phyloP scores from a whole-genome alignment of 176 grass and related monocot species.

The Eleusine indica region DNA sequence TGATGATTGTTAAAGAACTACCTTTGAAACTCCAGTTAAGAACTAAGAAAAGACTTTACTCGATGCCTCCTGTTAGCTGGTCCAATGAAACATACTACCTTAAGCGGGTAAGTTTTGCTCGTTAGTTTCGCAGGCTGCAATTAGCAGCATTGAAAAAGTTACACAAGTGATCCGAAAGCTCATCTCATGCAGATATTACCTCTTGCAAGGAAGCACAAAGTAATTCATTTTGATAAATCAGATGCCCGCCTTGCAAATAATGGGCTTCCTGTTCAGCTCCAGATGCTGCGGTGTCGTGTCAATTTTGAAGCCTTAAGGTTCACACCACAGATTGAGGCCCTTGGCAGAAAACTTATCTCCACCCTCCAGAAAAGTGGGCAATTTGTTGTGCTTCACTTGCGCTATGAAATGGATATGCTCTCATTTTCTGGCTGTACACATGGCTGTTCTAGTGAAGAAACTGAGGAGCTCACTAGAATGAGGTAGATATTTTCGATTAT shows the following conservation, averaged over 20 bases:
- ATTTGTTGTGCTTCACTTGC: conserved; percentile 95
- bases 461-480: conserved; percentile 83
- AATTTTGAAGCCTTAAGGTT: conserved; percentile 92
- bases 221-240: conserved; percentile 90
- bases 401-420: conserved; percentile 99
- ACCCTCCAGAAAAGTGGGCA: conserved; percentile 60
- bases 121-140: background rate
- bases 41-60: conserved; percentile 58
- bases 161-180: conserved; percentile 27
- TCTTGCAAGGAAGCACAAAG: conserved; percentile 90
- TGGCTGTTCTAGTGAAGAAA: conserved; percentile 75
- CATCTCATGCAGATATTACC: conserved; percentile 68
- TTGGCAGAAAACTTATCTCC: conserved; percentile 84
- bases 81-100: conserved; percentile 90
- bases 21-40: conserved; percentile 69
- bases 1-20: conserved; percentile 83
- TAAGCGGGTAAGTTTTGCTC: conserved; percentile 58
- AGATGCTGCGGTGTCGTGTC: conserved; percentile 81
- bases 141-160: background rate
- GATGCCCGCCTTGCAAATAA: conserved; percentile 94
- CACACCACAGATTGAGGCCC: conserved; percentile 81
- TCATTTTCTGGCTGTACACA: conserved; percentile 98
- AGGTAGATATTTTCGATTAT: conserved; percentile 50
- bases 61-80: conserved; percentile 94
- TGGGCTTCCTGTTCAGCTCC: conserved; percentile 71